These are phyloP conservation scores for Amylocystis lapponica DNA, from an alignment of 768 basidiomycete genomes.

Conservation along the genomic window DNA sequence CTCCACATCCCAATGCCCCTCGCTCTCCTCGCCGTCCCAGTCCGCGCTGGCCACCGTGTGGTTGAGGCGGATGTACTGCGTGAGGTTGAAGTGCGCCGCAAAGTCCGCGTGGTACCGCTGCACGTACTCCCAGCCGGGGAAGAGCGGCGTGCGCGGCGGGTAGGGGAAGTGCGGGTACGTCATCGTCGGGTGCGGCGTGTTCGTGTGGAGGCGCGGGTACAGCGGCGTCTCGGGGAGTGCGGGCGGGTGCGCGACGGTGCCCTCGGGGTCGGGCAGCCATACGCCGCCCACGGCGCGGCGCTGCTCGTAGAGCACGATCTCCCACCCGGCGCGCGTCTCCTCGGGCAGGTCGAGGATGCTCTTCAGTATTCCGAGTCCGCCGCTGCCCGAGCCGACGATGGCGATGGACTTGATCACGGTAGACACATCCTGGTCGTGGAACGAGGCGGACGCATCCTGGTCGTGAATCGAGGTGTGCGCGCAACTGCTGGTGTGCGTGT, in stretches of 20 bases:
- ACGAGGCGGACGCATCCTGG: too few relatives aligned
- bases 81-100: constrained; percentile 33
- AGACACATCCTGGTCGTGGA: too few relatives aligned
- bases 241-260: constrained; percentile 33
- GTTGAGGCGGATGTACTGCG: constrained; percentile 35
- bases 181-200: constrained; percentile 53
- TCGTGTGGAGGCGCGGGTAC: constrained; percentile 49
- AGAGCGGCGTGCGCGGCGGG: constrained; percentile 44
- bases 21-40: constrained; percentile 36
- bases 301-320: constrained; percentile 50
- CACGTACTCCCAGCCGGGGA: constrained; percentile 41
- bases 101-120: constrained; percentile 42
- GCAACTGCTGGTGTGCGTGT: background rate
- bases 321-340: constrained; percentile 32
- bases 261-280: constrained; percentile 38
- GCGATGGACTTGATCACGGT: constrained; percentile 49
- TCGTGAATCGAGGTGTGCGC: too few relatives aligned
- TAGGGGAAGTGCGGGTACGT: constrained; percentile 52
- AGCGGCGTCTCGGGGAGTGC: constrained; percentile 47
- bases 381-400: constrained; percentile 53
- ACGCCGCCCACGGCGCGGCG: constrained; percentile 49
- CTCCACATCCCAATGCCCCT: constrained; percentile 41
- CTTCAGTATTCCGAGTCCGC: constrained; percentile 48
- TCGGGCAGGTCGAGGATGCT: constrained; percentile 40
- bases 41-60: constrained; percentile 36